These are phyloP conservation scores for Salix udensis DNA, from an alignment of 345 rosid genomes.

Conservation along the genomic window DNA sequence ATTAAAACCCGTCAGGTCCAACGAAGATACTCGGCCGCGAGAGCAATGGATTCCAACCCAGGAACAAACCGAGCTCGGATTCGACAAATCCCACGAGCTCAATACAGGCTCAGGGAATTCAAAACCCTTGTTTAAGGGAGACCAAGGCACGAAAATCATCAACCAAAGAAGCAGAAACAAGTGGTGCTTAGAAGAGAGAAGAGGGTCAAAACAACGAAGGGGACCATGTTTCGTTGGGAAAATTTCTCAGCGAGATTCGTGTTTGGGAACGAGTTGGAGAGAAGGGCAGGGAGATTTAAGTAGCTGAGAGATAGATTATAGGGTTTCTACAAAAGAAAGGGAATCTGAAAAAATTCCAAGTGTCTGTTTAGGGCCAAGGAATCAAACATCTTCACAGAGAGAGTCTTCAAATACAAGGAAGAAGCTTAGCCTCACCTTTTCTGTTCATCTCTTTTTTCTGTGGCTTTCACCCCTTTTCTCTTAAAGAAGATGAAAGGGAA, in stretches of 20 bases:
- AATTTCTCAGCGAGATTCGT: slow-evolving; percentile 23
- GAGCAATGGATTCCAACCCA: slow-evolving; percentile 55
- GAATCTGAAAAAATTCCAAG: slow-evolving; percentile 52
- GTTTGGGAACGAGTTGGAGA: slow-evolving; percentile 41
- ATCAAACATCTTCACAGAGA: slow-evolving; percentile 42
- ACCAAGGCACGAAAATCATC: slow-evolving; percentile 45
- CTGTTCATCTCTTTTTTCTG: slow-evolving; percentile 13
- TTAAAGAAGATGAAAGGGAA: slow-evolving; percentile 22
- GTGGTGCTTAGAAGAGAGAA: slow-evolving; percentile 29
- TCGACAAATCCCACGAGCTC: slow-evolving; percentile 45
- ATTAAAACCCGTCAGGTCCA: slow-evolving; percentile 54
- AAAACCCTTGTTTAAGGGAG: slow-evolving; percentile 50
- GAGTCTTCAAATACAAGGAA: slow-evolving; percentile 58
- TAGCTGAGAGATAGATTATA: slow-evolving; percentile 11
- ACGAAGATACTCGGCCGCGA: slow-evolving; percentile 40
- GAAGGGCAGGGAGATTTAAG: slow-evolving; percentile 38
- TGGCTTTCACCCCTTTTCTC: slow-evolving; percentile 17
- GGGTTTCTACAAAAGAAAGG: slow-evolving; percentile 34
- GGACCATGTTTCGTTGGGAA: slow-evolving; percentile 40
- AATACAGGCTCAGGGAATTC: slow-evolving; percentile 44
- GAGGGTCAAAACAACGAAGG: slow-evolving; percentile 41
- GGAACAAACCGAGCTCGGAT: slow-evolving; percentile 53
- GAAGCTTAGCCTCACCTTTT: slow-evolving; percentile 46
- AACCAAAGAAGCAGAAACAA: slow-evolving; percentile 32
- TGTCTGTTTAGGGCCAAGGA: slow-evolving; percentile 32